A percentile compares a stretch with the other conserved stretches of the same genome.
Conservation (phyloP, 2,329 filamentous ascomycete species). For the Aspergillus vadensis region DNA sequence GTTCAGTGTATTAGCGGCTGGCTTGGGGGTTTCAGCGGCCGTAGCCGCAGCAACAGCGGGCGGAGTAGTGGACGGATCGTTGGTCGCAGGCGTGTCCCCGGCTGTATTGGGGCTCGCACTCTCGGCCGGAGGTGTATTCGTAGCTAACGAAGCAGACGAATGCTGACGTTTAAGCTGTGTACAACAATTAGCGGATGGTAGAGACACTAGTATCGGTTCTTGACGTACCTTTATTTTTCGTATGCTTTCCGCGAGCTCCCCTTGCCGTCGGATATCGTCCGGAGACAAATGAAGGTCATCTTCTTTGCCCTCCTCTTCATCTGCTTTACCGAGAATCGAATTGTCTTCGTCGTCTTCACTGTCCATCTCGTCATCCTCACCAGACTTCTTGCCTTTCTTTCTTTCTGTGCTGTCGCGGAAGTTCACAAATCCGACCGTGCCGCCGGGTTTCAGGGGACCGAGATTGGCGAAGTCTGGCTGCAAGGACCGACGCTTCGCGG, state of each 20-base stretch:
- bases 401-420: constrained; percentile 72
- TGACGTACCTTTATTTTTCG: constrained; percentile 64
- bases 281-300: constrained; percentile 55
- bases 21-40: constrained; percentile 25
- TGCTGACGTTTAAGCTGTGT: constrained; percentile 66
- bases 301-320: constrained; percentile 58
- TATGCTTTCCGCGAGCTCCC: constrained; percentile 64
- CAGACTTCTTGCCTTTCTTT: constrained; percentile 61
- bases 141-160: constrained; percentile 58
- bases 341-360: constrained; percentile 74
- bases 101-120: constrained; percentile 42
- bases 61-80: constrained; percentile 39
- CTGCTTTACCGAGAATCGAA: constrained; percentile 62
- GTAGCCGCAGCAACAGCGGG: constrained; percentile 30
- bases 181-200: constrained; percentile 14
- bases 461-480: constrained; percentile 84
- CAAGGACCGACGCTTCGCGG: constrained; percentile 75
- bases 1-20: constrained; percentile 29
- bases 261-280: constrained; percentile 62
- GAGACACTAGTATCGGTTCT: neutral
- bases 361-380: constrained; percentile 66
- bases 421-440: constrained; percentile 84
- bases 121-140: constrained; percentile 33
- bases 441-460: constrained; percentile 79
- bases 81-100: constrained; percentile 37